Evolutionary conservation across 108 stramenopile species (phyloP).

Genomic region (Ochromonas danica): DNA sequence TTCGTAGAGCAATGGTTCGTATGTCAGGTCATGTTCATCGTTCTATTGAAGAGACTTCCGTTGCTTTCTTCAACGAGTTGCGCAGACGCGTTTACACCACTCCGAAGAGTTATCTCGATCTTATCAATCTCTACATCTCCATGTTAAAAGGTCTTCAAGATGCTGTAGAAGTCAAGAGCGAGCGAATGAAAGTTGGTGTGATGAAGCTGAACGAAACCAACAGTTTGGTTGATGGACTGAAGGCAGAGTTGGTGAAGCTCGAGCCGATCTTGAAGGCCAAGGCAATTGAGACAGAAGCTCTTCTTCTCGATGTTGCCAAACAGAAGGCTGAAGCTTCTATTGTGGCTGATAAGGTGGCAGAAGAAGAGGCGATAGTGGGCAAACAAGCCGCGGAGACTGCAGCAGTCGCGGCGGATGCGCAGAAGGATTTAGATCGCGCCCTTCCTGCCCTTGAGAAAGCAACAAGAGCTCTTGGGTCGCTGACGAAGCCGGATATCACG

Average conservation of each 20-base stretch:
- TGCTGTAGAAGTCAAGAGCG: slow-evolving; percentile 44
- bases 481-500: slow-evolving; percentile 62
- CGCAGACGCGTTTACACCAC: slow-evolving; percentile 64
- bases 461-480: slow-evolving; percentile 53
- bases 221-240: slow-evolving; percentile 56
- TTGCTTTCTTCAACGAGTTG: slow-evolving; percentile 60
- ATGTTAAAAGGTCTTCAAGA: slow-evolving; percentile 53
- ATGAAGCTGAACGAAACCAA: slow-evolving; percentile 64
- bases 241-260: slow-evolving; percentile 56
- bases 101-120: slow-evolving; percentile 67
- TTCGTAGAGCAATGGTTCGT: slow-evolving; percentile 44
- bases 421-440: slow-evolving; percentile 62
- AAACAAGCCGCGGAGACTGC: slow-evolving; percentile 60
- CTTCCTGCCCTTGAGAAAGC: slow-evolving; percentile 61
- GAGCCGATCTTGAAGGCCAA: slow-evolving; percentile 62
- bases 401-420: slow-evolving; percentile 61
- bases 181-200: slow-evolving; percentile 61
- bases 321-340: slow-evolving; percentile 52
- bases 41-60: slow-evolving; percentile 46
- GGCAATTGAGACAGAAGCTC: slow-evolving; percentile 51
- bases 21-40: slow-evolving; percentile 61
- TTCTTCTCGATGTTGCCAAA: slow-evolving; percentile 46
- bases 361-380: slow-evolving; percentile 57
- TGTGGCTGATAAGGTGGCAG: slow-evolving; percentile 48
- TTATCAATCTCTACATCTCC: slow-evolving; percentile 60